Evolutionary conservation across 345 rosid species (phyloP).

Genomic region (Camelina laxa): DNA sequence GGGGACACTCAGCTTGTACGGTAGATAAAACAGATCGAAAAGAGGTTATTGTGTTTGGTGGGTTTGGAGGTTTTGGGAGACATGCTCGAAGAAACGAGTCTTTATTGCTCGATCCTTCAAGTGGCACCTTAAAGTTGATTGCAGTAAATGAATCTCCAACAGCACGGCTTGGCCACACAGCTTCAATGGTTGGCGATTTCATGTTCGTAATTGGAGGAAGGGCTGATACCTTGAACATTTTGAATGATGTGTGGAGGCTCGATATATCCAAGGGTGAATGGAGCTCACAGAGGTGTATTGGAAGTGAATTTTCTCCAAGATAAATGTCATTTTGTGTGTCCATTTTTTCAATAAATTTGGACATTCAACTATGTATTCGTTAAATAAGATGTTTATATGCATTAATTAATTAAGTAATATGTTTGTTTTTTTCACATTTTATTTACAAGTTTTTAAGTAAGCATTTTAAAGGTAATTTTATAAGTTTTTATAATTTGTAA

Average conservation of each 20-base stretch:
- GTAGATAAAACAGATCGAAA: conserved; percentile 40
- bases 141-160: conserved; percentile 57
- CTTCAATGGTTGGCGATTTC: conserved; percentile 67
- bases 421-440: too few species aligned
- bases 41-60: conserved; percentile 74
- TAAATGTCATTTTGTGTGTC: conserved; percentile 35
- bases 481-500: too few species aligned
- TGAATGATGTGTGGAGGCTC: conserved; percentile 79
- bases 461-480: too few species aligned
- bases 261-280: conserved; percentile 55
- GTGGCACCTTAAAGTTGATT: conserved; percentile 53
- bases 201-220: conserved; percentile 88
- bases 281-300: conserved; percentile 60
- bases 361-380: too few species aligned
- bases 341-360: neutral
- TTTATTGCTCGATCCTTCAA: conserved; percentile 62
- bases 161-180: conserved; percentile 81
- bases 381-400: too few species aligned
- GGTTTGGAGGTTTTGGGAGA: conserved; percentile 92
- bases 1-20: conserved; percentile 86
- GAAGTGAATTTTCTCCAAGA: conserved; percentile 70
- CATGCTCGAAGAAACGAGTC: conserved; percentile 83
- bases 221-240: conserved; percentile 71
- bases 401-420: too few species aligned
- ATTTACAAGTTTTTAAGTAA: too few species aligned